phyloP scores from a whole-genome alignment of 768 basidiomycete genomes.

The Suillus fuscotomentosus region DNA sequence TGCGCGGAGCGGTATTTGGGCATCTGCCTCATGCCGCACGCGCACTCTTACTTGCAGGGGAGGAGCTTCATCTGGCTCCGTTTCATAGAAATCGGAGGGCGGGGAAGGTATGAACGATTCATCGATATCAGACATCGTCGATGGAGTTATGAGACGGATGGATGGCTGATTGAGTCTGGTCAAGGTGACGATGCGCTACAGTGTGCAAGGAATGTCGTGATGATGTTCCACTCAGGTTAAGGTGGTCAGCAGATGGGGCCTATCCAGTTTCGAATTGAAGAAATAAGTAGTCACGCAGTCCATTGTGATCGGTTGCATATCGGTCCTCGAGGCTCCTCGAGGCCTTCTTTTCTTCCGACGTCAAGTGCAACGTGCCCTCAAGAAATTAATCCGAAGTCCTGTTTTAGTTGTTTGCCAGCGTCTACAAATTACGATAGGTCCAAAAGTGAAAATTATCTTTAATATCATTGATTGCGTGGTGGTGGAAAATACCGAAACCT shows the following conservation, averaged over 20 bases:
- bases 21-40: conserved; percentile 16
- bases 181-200: not conserved
- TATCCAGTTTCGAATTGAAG: not conserved
- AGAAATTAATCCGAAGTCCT: not conserved
- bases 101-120: conserved; percentile 30
- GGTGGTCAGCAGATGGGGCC: not conserved
- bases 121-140: conserved; percentile 28
- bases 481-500: not conserved
- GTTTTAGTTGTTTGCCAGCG: not conserved
- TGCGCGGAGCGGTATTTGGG: conserved; percentile 28
- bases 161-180: not conserved
- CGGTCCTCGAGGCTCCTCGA: conserved; percentile 15
- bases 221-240: not conserved
- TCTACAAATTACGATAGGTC: not conserved
- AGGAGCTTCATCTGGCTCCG: conserved; percentile 26
- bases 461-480: not conserved
- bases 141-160: conserved; percentile 4
- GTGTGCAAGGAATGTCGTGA: not conserved
- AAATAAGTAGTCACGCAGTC: conserved; percentile 1
- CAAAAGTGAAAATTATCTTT: not conserved
- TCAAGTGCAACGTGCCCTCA: not conserved
- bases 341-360: not conserved
- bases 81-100: conserved; percentile 18
- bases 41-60: conserved; percentile 4
- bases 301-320: conserved; percentile 9